Evolutionary conservation across 2,329 filamentous ascomycete genomes (phyloP), one percentile per base, ranked within the genome.

Genomic region (Cryphonectria carpinicola): DNA sequence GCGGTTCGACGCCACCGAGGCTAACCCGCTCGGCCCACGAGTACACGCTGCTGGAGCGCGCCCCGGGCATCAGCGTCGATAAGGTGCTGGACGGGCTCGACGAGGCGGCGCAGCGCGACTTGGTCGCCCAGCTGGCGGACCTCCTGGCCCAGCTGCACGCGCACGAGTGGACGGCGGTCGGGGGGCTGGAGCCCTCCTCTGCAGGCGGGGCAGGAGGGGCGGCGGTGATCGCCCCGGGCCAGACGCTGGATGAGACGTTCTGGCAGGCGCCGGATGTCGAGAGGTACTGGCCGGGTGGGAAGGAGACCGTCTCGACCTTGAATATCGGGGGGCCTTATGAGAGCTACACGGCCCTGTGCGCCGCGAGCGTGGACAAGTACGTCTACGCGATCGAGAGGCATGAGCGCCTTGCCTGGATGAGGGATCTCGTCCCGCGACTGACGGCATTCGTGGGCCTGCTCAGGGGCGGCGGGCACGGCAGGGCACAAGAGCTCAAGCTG

Each of bases 171-270:
- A 17, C 65, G 6, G 71, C 74, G 22, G 74, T 79, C 25, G 78
- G 79, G 41, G 80, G 79, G 0, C 68, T 81, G 3, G 56, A 46
- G 39, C 37, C 76, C n/a, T 43, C 76, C 19, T 43, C 71, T n/a
- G 63, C 61, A 2, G 64, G 68, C 1, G 74, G 72, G 2, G 10
- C 28, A 58, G 3, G 65, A 11, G 41, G 41, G 13, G 11, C 13
- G 41, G 41, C 41, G 37, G 37, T 10, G 41, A 17, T 75, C 13
- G 54, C 72, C 1, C 73, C 74, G 1, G 79, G 77, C 1, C 78
- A 74, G 2, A 66, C 78, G 0, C 64, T 82, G 10, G 80, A 81
- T 5, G 80, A 82, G 66, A 79, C 76, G 11, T 81, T 80, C 58
- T 82, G 81, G 80, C 75, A 78, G 66, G 70, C 49, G 8, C 77